Evolutionary conservation across 2,329 filamentous ascomycete species (phyloP).

Genomic region (Neospermospora avenae): DNA sequence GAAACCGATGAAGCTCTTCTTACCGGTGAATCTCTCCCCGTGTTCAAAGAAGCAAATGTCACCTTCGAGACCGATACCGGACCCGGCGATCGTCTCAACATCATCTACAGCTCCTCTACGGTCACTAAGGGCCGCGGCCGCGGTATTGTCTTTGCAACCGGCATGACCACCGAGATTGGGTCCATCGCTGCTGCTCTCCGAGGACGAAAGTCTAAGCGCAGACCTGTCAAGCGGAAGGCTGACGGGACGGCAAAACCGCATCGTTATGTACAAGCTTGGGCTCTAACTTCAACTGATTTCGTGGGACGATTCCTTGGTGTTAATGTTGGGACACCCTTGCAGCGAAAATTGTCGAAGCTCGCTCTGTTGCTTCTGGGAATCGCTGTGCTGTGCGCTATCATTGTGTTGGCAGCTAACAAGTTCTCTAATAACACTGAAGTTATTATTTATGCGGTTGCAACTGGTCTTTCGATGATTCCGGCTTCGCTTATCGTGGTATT

Average conservation of each 20-base stretch:
- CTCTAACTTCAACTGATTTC: slow-evolving; percentile 47
- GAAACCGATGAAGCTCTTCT: slow-evolving; percentile 60
- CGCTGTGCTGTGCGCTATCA: slow-evolving; percentile 61
- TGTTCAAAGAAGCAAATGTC: slow-evolving; percentile 48
- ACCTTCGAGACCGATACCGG: slow-evolving; percentile 51
- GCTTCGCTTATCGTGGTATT: slow-evolving; percentile 61
- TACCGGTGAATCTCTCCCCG: slow-evolving; percentile 61
- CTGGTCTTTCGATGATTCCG: slow-evolving; percentile 58
- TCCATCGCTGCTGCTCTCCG: slow-evolving; percentile 60
- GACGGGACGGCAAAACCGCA: slow-evolving; percentile 47
- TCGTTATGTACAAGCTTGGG: slow-evolving; percentile 41
- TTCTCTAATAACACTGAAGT: slow-evolving; percentile 52
- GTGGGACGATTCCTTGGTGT: slow-evolving; percentile 59
- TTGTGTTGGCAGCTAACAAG: slow-evolving; percentile 59
- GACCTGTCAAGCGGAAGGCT: slow-evolving; percentile 45
- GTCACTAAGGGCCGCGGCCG: slow-evolving; percentile 59
- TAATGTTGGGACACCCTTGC: slow-evolving; percentile 62
- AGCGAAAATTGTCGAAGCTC: slow-evolving; percentile 61
- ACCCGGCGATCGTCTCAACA: slow-evolving; percentile 57
- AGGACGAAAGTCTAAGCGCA: slow-evolving; percentile 45
- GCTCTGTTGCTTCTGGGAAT: slow-evolving; percentile 60
- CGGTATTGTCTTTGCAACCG: slow-evolving; percentile 61
- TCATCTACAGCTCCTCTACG: slow-evolving; percentile 58
- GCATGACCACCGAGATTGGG: slow-evolving; percentile 60
- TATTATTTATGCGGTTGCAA: slow-evolving; percentile 61